A percentile compares a stretch with the other conserved stretches of the same genome.
Evolutionary conservation across 2,329 filamentous ascomycete genomes (phyloP).

Genomic region (Parasarocladium wereldwijsianum): DNA sequence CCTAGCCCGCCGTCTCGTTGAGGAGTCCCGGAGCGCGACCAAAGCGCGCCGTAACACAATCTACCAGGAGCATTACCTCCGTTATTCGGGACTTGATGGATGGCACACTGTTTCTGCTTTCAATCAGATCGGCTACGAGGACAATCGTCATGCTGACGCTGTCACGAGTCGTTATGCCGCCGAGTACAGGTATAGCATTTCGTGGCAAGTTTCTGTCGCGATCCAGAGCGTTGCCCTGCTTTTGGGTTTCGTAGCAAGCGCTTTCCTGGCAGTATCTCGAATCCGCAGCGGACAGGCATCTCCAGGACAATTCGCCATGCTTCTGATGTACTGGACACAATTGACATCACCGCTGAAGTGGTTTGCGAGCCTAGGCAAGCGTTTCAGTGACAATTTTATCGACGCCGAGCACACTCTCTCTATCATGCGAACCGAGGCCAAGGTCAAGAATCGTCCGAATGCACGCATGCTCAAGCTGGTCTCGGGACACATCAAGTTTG

Average conservation of each 20-base stretch:
- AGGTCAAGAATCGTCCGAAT: conserved; percentile 34
- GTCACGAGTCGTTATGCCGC: conserved; percentile 25
- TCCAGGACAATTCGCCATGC: conserved; percentile 54
- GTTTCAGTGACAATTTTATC: conserved; percentile 40
- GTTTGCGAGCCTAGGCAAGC: conserved; percentile 44
- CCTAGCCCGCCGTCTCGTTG: conserved; percentile 35
- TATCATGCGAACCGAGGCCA: conserved; percentile 42
- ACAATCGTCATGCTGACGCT: conserved; percentile 35
- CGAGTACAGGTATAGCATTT: conserved; percentile 22
- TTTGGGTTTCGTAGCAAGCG: conserved; percentile 51
- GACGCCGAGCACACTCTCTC: conserved; percentile 42
- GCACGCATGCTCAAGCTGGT: conserved; percentile 33
- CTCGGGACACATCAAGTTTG: conserved; percentile 39
- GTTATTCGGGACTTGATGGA: conserved; percentile 39
- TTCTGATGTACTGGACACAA: conserved; percentile 62
- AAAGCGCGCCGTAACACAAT: conserved; percentile 27
- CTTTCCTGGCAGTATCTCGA: conserved; percentile 47
- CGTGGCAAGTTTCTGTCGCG: conserved; percentile 36
- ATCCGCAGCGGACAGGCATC: conserved; percentile 46
- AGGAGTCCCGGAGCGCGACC: conserved; percentile 29
- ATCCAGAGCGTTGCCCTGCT: conserved; percentile 50
- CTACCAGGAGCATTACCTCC: conserved; percentile 40
- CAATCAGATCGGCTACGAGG: conserved; percentile 43
- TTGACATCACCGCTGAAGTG: conserved; percentile 57
- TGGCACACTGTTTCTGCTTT: conserved; percentile 47